These are phyloP conservation scores for Thymus mandschuricus DNA, from an alignment of 257 asterid genomes.

Conservation along the genomic window DNA sequence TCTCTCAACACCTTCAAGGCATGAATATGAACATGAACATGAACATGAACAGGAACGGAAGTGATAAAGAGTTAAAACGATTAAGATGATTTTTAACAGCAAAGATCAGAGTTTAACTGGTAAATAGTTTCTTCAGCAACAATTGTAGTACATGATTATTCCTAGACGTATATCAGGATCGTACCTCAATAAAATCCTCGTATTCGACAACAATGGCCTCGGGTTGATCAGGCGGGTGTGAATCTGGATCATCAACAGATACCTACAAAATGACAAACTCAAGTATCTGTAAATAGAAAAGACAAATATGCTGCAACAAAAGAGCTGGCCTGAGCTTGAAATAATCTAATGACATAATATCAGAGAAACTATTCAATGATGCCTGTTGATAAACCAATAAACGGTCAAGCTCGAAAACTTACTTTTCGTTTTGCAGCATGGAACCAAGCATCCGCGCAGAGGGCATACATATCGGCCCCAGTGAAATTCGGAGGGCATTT, in stretches of 20 bases:
- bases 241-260: slow-evolving; percentile 50
- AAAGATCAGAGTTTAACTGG: too few relatives aligned
- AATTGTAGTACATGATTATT: background rate
- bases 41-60: slow-evolving; percentile 7
- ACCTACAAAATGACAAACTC: slow-evolving; percentile 46
- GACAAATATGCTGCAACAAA: background rate
- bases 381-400: background rate
- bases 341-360: background rate
- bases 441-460: slow-evolving; percentile 99
- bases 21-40: slow-evolving; percentile 8
- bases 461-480: slow-evolving; percentile 98
- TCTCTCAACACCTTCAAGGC: slow-evolving; percentile 72
- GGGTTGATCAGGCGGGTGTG: slow-evolving; percentile 43
- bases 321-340: background rate
- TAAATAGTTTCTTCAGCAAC: too few relatives aligned
- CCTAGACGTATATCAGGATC: background rate
- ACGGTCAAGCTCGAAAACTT: slow-evolving; percentile 8
- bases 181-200: slow-evolving; percentile 82
- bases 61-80: background rate
- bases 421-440: slow-evolving; percentile 92
- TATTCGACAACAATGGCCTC: slow-evolving; percentile 69
- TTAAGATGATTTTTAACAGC: background rate
- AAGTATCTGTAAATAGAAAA: background rate
- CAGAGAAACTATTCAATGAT: background rate
- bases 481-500: slow-evolving; percentile 95